A percentile compares a stretch with the other conserved stretches of the same genome.
Evolutionary conservation across 2,329 filamentous ascomycete genomes (phyloP).

Genomic region (Talaromyces funiculosus): DNA sequence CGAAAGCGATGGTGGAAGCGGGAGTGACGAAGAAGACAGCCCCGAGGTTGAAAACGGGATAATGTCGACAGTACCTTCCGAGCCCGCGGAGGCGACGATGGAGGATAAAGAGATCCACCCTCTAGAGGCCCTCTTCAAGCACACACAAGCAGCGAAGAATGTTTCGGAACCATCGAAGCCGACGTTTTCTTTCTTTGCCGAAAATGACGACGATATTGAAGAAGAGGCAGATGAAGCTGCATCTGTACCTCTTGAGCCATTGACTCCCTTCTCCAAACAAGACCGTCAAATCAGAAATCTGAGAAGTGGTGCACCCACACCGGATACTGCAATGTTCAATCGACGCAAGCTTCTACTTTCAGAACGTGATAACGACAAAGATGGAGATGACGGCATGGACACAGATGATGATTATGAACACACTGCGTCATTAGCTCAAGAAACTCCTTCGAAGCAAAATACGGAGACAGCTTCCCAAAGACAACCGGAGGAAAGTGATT

Average conservation of each 20-base stretch:
- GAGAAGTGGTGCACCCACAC: conserved; percentile 89
- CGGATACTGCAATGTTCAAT: conserved; percentile 76
- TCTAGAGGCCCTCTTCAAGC: conserved; percentile 88
- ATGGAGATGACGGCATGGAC: conserved; percentile 19
- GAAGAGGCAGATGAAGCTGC: conserved; percentile 44
- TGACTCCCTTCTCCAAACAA: conserved; percentile 76
- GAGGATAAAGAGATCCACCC: conserved; percentile 65
- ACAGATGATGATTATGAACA: background rate
- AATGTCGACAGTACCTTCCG: conserved; percentile 34
- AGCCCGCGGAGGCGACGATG: conserved; percentile 19
- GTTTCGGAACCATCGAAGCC: conserved; percentile 41
- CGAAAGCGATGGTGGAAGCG: background rate
- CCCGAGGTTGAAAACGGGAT: conserved; percentile 11
- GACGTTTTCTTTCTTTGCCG: conserved; percentile 75
- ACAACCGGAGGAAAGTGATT: conserved; percentile 48
- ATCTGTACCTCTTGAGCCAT: conserved; percentile 45
- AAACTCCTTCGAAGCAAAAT: conserved; percentile 16
- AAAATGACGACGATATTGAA: conserved; percentile 37
- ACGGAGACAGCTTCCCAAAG: conserved; percentile 1
- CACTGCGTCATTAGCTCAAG: background rate
- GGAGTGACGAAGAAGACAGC: conserved; percentile 14
- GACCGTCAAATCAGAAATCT: conserved; percentile 63
- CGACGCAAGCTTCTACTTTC: conserved; percentile 28
- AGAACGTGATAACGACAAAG: conserved; percentile 18
- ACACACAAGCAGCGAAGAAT: conserved; percentile 45